Evolutionary conservation across 2,329 filamentous ascomycete species (phyloP), one percentile per base, ranked within the genome.

Genomic region (Phaeomoniella chlamydospora): DNA sequence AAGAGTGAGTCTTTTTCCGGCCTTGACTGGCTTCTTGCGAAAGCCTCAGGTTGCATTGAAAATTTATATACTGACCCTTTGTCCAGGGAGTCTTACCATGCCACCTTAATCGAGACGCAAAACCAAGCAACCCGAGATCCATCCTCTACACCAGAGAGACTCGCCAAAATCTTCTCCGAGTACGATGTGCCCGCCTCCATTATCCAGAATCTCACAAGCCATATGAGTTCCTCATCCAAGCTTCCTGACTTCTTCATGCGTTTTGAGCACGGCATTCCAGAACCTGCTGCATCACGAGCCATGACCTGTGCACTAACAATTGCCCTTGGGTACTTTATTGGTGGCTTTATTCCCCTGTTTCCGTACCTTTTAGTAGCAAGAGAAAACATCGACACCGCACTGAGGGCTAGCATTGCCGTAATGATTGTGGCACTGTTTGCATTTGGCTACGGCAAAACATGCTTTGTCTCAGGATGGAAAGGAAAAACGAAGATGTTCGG

Each of bases 361-460:
- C 68, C 68, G 1, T 72, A 72, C 47, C 70, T 72, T 42, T 9
- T 19, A 5, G 17, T 34, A 9, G 49, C 50, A 14, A 51, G 59
- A 39, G 42, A 52, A 29, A 41, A 59, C 29, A 55, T 62, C 16
- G 49, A 52, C 4, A 44, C 55, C 22, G 64, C 61, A 2, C 51
- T 68, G 31, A 61, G 59, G 40, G 60, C 58, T 46, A 68, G 63
- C n/a, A 67, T 70, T 36, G 62, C 57, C n/a, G 61, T 68, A 12
- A 70, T 68, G 43, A 57, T 54, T 2, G 42, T 69, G 14, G 59
- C 66, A 1, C 49, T 72, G 17, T 53, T 71, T 33, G 34, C 61
- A 5, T 72, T 72, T 40, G 68, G 68, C 1, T 70, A 63, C 42
- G 54, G 56, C 18, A 71, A 71, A 15, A 17, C 15, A 6, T 32